Evolutionary conservation across 208 protist species (phyloP), one percentile per base, ranked within the genome.

Genomic region (Herpetomonas tarakana): DNA sequence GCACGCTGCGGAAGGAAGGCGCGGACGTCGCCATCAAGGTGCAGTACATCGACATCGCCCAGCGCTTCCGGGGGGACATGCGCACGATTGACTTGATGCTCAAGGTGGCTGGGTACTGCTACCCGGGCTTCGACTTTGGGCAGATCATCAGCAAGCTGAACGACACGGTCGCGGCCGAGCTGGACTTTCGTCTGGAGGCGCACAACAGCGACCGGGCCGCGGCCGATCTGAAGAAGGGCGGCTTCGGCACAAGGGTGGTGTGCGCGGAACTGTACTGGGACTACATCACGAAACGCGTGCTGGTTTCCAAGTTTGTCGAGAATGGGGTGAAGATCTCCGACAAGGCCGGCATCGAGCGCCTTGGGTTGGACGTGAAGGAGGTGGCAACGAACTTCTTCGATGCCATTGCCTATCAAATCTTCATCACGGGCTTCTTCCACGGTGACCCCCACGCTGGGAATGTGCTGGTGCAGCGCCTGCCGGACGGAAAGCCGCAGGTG

Each of bases 1-100:
- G 68, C n/a, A 65, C 45, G 18, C 70, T 93, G 22, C 74, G 54
- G 25, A 62, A 76, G 19, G 78, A 86, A 26, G 70, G 85, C 30
- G 47, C 64, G 21, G 87, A 97, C 7, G 95, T 98, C 0, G 97
- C 97, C 12, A 87, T 98, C 35, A 98, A 98, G 82, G 92, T 98
- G 47, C 93, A 97, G 77, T 94, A 95, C 71, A 83, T 93, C 56
- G 87, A 92, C 56, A 76, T 97, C 44, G 81, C 76, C 0, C 73
- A 89, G 62, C 81, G 87, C 22, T 96, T 97, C 65, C 52, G 65
- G n/a, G 88, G 83, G 0, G 91, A 97, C 74, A 93, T 97, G 81
- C 71, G 71, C 12, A 96, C 94, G 14, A 94, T 96, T 59, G 58
- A 81, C 18, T 7, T 87, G 2, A 86, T 97, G 76, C 68, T 89